Conservation (phyloP, 1,284 basidiomycete species). For the Ceratobasidium sp. region DNA sequence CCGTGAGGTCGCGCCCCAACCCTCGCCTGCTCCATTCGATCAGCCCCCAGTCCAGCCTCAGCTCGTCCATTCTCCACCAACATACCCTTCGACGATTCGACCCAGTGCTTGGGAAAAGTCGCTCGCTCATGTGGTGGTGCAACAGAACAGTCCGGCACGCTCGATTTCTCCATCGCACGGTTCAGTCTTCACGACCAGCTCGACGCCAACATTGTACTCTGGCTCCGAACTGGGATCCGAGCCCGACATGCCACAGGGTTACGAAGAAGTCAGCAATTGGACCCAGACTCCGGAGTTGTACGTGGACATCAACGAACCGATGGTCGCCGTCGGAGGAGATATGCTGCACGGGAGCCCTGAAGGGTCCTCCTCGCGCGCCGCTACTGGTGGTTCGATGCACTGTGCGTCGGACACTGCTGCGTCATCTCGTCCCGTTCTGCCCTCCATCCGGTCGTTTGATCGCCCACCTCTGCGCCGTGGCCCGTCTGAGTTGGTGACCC, state of each 20-base stretch:
- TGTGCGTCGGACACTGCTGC: conserved; percentile 9
- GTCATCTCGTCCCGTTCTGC: not conserved
- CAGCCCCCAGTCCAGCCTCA: not conserved
- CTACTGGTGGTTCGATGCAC: not conserved
- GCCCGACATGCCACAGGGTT: conserved; percentile 1
- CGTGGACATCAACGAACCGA: not conserved
- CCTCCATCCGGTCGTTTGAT: not conserved
- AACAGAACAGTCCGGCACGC: not conserved
- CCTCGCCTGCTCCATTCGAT: not conserved
- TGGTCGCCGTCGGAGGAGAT: not conserved
- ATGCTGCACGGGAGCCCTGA: conserved; percentile 13
- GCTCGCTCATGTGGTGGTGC: too few species aligned
- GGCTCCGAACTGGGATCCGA: conserved; percentile 10
- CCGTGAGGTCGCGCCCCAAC: conserved; percentile 14
- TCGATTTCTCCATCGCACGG: not conserved
- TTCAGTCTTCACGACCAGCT: not conserved
- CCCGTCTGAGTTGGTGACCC: conserved; percentile 4
- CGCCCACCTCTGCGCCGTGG: conserved; percentile 13
- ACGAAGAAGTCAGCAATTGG: not conserved
- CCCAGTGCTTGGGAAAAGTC: too few species aligned
- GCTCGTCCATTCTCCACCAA: not conserved
- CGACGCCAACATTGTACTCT: not conserved
- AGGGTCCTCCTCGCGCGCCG: not conserved
- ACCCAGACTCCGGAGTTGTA: not conserved
- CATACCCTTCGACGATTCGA: not conserved